Base-by-base conservation (phyloP, 1,139 yeast species). In the Schizosaccharomyces versatilis region DNA sequence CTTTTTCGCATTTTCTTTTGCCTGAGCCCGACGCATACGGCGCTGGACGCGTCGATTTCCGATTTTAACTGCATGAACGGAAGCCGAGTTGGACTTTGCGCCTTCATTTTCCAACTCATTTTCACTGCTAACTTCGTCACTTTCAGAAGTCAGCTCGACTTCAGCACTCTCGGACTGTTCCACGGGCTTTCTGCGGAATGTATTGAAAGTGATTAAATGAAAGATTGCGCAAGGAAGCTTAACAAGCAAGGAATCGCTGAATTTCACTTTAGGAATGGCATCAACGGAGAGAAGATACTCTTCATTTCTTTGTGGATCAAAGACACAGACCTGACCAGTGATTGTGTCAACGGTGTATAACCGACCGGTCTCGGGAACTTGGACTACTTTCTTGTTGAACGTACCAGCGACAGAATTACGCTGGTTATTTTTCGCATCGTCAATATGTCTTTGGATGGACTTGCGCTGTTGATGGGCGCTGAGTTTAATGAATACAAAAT, bases 401-500 rank as follows among this genome's bases (percentile, higher is more conserved):
- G 14, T 44, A 32, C 38, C 49, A n/a, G 49, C 10, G 38, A n/a
- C 32, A 14, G 49, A 8, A 17, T 44, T 9, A 17, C 14, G 38
- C 32, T 44, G 38, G 38, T 44, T n/a, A 5, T 44, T 10, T 36
- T 73, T 78, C 54, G 81, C 70, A 53, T 75, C 74, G 3, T 68
- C 64, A 58, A 79, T 76, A 63, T 80, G 70, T 1, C 65, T 65
- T 17, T 69, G 71, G 57, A 86, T 70, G 60, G 86, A 73, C 59
- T 75, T 75, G 56, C 73, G 72, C 60, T 82, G 80, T 58, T 80
- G 82, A n/a, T 66, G 69, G 60, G 79, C 69, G 62, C 76, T 79
- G 59, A 82, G 72, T 60, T 64, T 70, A 58, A 82, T 67, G 3
- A 78, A 69, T 44, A 74, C 67, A 62, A 69, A 81, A 62, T 86